Evolutionary conservation across 257 asterid genomes (phyloP).

Genomic region (Mitragyna speciosa): DNA sequence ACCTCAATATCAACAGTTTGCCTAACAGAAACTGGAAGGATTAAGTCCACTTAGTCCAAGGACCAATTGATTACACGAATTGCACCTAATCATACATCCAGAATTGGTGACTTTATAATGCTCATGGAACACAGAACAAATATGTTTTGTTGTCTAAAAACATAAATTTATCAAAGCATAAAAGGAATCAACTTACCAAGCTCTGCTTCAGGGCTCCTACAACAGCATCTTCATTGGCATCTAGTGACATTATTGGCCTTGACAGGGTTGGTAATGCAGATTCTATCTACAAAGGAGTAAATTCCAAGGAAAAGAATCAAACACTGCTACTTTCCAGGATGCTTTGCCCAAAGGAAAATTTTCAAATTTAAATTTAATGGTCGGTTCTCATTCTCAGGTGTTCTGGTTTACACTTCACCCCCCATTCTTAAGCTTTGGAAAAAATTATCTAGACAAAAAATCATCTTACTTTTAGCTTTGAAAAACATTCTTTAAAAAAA

Average conservation of each 20-base stretch:
- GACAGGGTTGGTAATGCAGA: slow-evolving; percentile 91
- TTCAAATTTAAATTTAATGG: background rate
- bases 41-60: background rate
- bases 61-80: background rate
- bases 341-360: background rate
- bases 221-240: slow-evolving; percentile 88
- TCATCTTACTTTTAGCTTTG: background rate
- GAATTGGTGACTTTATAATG: background rate
- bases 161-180: background rate
- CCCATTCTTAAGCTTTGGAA: background rate
- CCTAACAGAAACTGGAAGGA: background rate
- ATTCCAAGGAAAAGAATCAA: slow-evolving; percentile 15
- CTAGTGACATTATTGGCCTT: slow-evolving; percentile 93
- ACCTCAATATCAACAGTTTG: background rate
- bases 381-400: background rate
- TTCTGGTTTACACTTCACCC: background rate
- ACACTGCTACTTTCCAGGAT: background rate
- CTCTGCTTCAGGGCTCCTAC: slow-evolving; percentile 92
- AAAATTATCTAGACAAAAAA: background rate
- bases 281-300: slow-evolving; percentile 73
- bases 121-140: background rate
- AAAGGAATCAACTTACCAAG: slow-evolving; percentile 55
- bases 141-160: background rate
- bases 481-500: background rate
- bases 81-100: background rate